Evolutionary conservation across 192 early-diverging fungal species (phyloP).

Genomic region (Coemansia sp.): DNA sequence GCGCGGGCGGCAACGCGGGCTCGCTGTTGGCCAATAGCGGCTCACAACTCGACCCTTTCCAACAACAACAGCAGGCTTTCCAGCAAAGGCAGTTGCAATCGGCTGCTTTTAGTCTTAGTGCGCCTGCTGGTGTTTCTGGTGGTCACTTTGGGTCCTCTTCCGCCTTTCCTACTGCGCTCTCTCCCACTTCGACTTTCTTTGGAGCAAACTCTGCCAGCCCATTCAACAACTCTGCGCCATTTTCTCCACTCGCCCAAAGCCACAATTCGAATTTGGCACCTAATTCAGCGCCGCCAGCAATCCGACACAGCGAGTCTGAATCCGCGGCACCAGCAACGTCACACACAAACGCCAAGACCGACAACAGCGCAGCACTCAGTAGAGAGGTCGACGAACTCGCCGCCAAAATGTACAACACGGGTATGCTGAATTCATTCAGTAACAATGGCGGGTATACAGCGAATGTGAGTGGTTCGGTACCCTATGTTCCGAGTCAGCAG

Average conservation of each 20-base stretch:
- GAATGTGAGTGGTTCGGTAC: not conserved
- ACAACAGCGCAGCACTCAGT: conserved; percentile 8
- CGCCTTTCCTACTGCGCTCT: conserved; percentile 21
- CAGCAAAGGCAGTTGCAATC: conserved; percentile 7
- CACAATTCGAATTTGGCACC: conserved; percentile 3
- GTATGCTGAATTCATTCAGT: conserved; percentile 14
- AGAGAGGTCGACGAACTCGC: conserved; percentile 35
- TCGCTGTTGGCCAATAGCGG: conserved; percentile 13
- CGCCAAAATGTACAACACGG: conserved; percentile 40
- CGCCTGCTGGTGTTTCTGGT: conserved; percentile 2
- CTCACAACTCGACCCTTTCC: conserved; percentile 15
- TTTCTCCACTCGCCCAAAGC: conserved; percentile 1
- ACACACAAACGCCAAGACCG: conserved; percentile 2
- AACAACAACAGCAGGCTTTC: conserved; percentile 11
- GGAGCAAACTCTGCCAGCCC: conserved; percentile 22
- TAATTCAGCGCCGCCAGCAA: not conserved
- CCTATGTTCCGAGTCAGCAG: conserved; percentile 44
- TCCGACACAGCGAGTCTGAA: not conserved
- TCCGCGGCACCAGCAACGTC: not conserved
- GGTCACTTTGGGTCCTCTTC: conserved; percentile 15
- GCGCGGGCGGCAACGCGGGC: not conserved
- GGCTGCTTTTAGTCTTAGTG: conserved; percentile 22
- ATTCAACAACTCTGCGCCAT: conserved; percentile 19
- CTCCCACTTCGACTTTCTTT: conserved; percentile 19
- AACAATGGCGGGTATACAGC: not conserved